Evolutionary conservation across 2,329 filamentous ascomycete genomes (phyloP), one percentile per base, ranked within the genome.

Genomic region (Xylaria hypoxylon): DNA sequence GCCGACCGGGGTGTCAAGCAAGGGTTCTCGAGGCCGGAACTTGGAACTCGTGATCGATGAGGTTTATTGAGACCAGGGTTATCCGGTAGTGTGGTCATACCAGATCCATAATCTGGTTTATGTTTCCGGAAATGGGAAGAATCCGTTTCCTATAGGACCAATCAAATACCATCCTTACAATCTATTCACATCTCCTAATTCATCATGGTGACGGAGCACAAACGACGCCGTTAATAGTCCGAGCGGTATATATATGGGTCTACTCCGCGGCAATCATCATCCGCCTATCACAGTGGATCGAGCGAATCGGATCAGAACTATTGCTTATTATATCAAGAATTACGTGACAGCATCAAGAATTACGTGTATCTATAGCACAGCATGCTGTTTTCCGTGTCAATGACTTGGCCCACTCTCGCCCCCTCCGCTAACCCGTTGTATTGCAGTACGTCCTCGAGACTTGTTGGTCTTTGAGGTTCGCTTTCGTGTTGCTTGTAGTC

Each of bases 331-430:
- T 51, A 8, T 51, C 26, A 59, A 22, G 19, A 38, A 48, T 38
- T 38, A 59, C 4, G 26, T 24, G 44, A n/a, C n/a, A n/a, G n/a
- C n/a, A 8, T 51, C 26, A 59, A 22, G 19, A 38, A 48, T 38
- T 38, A 59, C 4, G 26, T 24, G 44, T 59, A 59, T 40, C 44
- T 59, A 40, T 59, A 59, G 31, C 56, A 59, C 31, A 59, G n/a
- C 7, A 40, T 38, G 28, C 31, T 40, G 31, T 40, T 40, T 40
- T 59, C 44, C n/a, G 56, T 59, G 15, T 50, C 44, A 44, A 59
- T 59, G 28, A 59, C 56, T 15, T 59, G 31, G 13, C 28, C 31
- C 44, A 59, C 56, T 24, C 22, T 50, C 13, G 8, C 56, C 11
- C 56, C 44, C 2, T 59, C 31, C 15, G 56, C 56, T 35, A 59